phyloP scores from a whole-genome alignment of 176 grass and related monocot genomes.

The Hyparrhenia diplandra region DNA sequence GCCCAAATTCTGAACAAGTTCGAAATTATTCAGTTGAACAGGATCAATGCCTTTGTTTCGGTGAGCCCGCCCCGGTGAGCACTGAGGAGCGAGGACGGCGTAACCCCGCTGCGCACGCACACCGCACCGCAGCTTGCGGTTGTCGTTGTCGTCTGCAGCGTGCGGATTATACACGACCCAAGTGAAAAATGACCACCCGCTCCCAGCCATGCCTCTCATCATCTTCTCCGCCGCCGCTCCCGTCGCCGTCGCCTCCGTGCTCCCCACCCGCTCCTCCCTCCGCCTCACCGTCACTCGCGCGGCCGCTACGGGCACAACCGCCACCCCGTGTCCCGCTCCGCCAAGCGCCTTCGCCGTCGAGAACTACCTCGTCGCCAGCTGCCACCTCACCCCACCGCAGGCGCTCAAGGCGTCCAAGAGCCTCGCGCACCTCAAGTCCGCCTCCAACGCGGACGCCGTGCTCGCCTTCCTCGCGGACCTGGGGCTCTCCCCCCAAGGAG shows the following conservation, averaged over 20 bases:
- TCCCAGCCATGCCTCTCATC: conserved; percentile 42
- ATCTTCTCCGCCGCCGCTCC: conserved; percentile 31
- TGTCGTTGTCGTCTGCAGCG: not conserved
- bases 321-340: not conserved
- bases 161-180: conserved; percentile 23
- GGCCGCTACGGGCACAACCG: not conserved
- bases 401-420: conserved; percentile 51
- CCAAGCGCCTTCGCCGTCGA: conserved; percentile 26
- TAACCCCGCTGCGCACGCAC: too few relatives aligned
- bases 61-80: not conserved
- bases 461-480: conserved; percentile 45
- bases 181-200: conserved; percentile 11
- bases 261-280: conserved; percentile 1
- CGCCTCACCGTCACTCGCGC: conserved; percentile 13
- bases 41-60: not conserved
- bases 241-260: conserved; percentile 9
- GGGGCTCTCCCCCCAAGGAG: conserved; percentile 39
- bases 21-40: not conserved
- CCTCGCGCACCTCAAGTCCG: conserved; percentile 53
- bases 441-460: conserved; percentile 45
- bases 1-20: too few relatives aligned
- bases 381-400: conserved; percentile 35
- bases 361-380: conserved; percentile 49
- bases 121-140: too few relatives aligned
- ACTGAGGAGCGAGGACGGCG: not conserved